Evolutionary conservation across 1,284 basidiomycete species (phyloP), one percentile per base, ranked within the genome.

Genomic region (Naganishia sp.): DNA sequence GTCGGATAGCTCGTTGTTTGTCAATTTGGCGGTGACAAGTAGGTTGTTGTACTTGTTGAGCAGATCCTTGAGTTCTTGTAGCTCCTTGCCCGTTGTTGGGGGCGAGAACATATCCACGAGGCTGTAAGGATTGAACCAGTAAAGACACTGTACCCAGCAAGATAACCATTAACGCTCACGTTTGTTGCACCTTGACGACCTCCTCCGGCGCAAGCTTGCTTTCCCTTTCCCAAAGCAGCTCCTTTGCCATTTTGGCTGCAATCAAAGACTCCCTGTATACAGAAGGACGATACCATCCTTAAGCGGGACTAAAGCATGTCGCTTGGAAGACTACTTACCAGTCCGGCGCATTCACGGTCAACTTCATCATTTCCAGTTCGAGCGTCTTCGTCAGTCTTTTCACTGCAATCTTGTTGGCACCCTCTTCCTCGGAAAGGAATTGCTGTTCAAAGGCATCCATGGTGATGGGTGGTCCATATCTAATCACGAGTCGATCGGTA

Each of bases 301-400:
- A 53, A 52, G 5, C 25, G 7, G 17, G n/a, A 4, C 10, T 17
- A 7, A 18, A 52, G 31, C 11, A 52, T 18, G 35, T n/a, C 25
- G 18, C 45, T 21, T 54, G 21, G 28, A 28, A 23, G 39, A 43
- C 4, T 54, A 46, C 84, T 70, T 74, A 92, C 94, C 94, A 98
- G 77, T 97, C 90, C 32, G 90, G 88, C 10, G 92, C 90, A 76
- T 98, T 97, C 70, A 98, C 86, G 2, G 90, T 96, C 54, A 88
- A 81, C 74, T 87, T 85, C 43, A 87, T 78, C 69, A 98, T 81
- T 72, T 87, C 86, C 11, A 77, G 76, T 77, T 90, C 87, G 63
- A 96, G 87, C 41, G 83, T 80, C 66, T 84, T 85, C 18, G 94
- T 95, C 65, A 98, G 82, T 57, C 86, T 83, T 80, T 96, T 95